Base-by-base conservation (phyloP, 1,284 basidiomycete species). In the Ustilago tritici region DNA sequence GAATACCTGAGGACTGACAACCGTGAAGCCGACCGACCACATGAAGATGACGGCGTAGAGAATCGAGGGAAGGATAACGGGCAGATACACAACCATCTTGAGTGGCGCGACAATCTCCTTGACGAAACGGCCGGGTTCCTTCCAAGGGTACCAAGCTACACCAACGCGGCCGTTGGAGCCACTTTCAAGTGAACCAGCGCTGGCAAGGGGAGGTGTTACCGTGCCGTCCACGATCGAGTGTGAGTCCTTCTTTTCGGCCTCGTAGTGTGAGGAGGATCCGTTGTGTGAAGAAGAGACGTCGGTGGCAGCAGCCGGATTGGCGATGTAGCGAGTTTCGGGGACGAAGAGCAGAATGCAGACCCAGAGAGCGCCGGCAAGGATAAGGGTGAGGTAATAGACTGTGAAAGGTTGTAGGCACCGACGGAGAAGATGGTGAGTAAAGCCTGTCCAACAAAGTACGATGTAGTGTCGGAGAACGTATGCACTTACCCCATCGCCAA, bases 281-380 rank as follows among this genome's bases (percentile, higher is more conserved):
- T 61, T 36, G 40, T 61, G 53, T 11, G 28, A 14, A 7, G 31
- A 50, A 50, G 49, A 32, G 31, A 34, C 36, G 15, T 12, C 23
- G 15, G 36, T 15, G 23, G 23, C 47, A 38, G 63, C 60, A 9
- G 58, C 15, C 2, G 41, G n/a, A 61, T 64, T 67, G 46, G 46
- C 12, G 38, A 66, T 79, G 84, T 86, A 87, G 28, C 83, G 78
- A 0, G 87, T 87, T 64, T 87, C 86, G 11, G 86, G 86, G 4
- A 85, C 81, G 53, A 87, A 63, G 57, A 84, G 70, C 31, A 84
- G 52, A 65, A 87, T 70, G 58, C 83, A 71, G 19, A 82, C 40
- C 52, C 84, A 66, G 31, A 83, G 80, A 2, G 80, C 57, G 6
- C 81, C 83, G 17, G 78, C 83, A 9, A 87, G 73, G 41, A 79